Evolutionary conservation across 192 early-diverging fungal species (phyloP), one percentile per base, ranked within the genome.

Genomic region (Backusella liffmaniae): DNA sequence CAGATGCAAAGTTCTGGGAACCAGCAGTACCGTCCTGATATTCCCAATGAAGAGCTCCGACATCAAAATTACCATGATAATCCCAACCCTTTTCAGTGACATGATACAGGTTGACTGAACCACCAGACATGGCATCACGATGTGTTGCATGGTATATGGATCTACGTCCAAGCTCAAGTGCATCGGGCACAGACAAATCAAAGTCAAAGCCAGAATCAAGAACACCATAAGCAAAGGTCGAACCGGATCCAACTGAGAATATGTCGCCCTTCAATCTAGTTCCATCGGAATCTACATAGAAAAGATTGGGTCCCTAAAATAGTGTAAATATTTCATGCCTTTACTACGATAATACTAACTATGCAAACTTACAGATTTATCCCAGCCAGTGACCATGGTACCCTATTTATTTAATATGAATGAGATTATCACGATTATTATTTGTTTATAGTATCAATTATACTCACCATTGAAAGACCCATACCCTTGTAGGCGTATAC

Each of bases 301-400:
- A 98, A 56, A 99, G 84, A 56, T 90, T 92, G 3, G 97, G 97
- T 3, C 96, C 98, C 91, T 93, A 71, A 15, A 41, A 44, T 16
- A 3, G 42, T 5, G 42, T 44, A 72, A 35, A 46, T 68, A 39
- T 8, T 8, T 16, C 76, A n/a, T 70, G 13, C 4, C 9, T 29
- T n/a, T 69, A 16, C 32, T 6, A 42, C 23, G 46, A 70, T 10
- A 70, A 3, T 32, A 26, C 26, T 26, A 26, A 26, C 26, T 26
- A 68, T 26, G 10, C 37, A 39, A 23, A 74, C 80, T 72, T 87
- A 92, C 91, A 10, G 87, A 93, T 85, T 96, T 96, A 76, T 99
- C 97, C 97, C 97, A 99, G 70, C 98, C 98, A 66, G 93, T 92
- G 44, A 99, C 89, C 98, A 99, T 99, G 29, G 97, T 98, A 36